Evolutionary conservation across 225 moss, liverwort and hornwort species (phyloP).

Genomic region (Antitrichia curtipendula): DNA sequence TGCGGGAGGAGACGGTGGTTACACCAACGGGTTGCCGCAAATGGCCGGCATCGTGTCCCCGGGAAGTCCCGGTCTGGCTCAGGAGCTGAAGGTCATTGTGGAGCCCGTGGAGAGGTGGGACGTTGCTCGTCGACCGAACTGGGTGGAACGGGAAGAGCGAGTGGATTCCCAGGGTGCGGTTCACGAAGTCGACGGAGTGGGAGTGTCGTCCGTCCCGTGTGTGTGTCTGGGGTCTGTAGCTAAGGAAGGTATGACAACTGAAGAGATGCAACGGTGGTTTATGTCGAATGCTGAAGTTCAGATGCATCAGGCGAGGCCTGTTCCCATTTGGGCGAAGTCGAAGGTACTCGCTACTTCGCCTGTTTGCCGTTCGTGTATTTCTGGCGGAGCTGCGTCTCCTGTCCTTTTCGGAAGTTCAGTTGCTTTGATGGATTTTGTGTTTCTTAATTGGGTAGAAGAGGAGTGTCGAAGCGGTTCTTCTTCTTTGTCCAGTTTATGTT

Average conservation of each 20-base stretch:
- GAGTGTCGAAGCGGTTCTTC: too few species aligned
- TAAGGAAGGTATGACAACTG: constrained; percentile 61
- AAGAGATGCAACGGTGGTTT: constrained; percentile 94
- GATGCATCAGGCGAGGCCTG: constrained; percentile 90
- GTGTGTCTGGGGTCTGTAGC: not conserved
- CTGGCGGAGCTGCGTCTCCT: too few species aligned
- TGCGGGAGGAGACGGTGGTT: constrained; percentile 60
- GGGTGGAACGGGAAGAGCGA: constrained; percentile 93
- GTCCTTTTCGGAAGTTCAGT: not conserved
- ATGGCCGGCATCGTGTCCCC: constrained; percentile 46
- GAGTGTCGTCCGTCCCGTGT: not conserved
- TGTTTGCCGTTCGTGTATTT: not conserved
- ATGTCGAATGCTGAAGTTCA: constrained; percentile 99
- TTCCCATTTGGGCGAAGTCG: constrained; percentile 87
- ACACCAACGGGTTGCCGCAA: constrained; percentile 52
- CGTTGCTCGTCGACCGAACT: constrained; percentile 84
- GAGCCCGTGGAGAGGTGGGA: constrained; percentile 97
- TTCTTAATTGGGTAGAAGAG: too few species aligned
- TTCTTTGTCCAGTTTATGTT: not conserved
- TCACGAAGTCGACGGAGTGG: constrained; percentile 13
- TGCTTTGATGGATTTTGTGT: not conserved
- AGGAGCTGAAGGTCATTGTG: constrained; percentile 58
- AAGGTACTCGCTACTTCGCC: constrained; percentile 26
- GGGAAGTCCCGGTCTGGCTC: constrained; percentile 47
- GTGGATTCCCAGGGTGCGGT: constrained; percentile 33